Evolutionary conservation across 2,329 filamentous ascomycete species (phyloP).

Genomic region (Stachybotrys elegans): DNA sequence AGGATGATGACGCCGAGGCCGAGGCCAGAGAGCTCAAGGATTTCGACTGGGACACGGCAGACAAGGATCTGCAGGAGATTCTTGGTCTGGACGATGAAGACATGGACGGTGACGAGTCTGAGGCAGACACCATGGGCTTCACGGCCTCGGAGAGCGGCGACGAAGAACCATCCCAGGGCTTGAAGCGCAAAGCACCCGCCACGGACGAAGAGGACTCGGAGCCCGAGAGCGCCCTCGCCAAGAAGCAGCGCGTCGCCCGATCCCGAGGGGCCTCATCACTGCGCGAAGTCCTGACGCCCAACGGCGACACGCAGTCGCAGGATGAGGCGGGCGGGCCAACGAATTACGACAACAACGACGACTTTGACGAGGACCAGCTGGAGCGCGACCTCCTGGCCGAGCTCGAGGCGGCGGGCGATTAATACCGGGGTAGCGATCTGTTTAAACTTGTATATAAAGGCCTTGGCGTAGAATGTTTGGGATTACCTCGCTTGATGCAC

Average conservation of each 20-base stretch:
- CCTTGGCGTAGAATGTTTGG: no score
- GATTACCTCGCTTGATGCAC: no score
- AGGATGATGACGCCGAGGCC: constrained; percentile 23
- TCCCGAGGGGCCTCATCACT: constrained; percentile 40
- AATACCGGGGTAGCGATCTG: no score
- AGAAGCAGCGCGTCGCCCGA: constrained; percentile 45
- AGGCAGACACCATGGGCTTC: constrained; percentile 13
- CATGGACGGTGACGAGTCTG: constrained; percentile 32
- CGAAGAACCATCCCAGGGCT: constrained; percentile 20
- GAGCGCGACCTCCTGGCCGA: constrained; percentile 61
- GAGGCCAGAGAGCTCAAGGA: constrained; percentile 42
- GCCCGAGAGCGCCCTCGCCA: constrained; percentile 37
- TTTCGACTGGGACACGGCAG: constrained; percentile 58
- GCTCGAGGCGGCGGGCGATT: constrained; percentile 38
- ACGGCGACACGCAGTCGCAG: constrained; percentile 26
- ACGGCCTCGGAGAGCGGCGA: constrained; percentile 23
- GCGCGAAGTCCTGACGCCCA: constrained; percentile 38
- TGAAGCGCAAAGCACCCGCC: constrained; percentile 26
- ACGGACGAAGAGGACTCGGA: constrained; percentile 28
- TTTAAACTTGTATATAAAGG: no score
- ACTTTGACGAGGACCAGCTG: constrained; percentile 50
- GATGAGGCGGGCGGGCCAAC: constrained; percentile 22
- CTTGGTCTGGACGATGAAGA: constrained; percentile 52
- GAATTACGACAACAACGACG: constrained; percentile 26
- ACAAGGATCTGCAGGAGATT: constrained; percentile 74